Percentiles rank a stretch among this genome's conserved stretches.
These are phyloP conservation scores for Globisporangium abappressorium DNA, from an alignment of 352 stramenopile genomes.

Conservation along the genomic window DNA sequence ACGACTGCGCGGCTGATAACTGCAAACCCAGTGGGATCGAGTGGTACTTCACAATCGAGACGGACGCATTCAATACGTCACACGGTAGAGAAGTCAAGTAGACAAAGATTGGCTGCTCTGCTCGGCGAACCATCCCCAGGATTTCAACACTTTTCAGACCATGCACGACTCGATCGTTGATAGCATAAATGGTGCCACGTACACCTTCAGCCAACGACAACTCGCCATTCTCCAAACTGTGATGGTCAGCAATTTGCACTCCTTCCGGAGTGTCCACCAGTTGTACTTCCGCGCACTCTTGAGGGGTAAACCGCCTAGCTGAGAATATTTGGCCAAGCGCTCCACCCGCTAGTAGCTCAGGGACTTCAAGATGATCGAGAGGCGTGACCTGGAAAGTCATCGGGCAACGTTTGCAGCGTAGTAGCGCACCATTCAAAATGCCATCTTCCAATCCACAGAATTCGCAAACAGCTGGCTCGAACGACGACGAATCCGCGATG, in stretches of 20 bases:
- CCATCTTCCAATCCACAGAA: slow-evolving; percentile 66
- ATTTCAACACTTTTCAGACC: slow-evolving; percentile 38
- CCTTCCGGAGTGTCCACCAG: slow-evolving; percentile 16
- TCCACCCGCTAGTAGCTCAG: slow-evolving; percentile 31
- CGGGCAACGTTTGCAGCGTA: slow-evolving; percentile 49
- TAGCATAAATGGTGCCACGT: slow-evolving; percentile 35
- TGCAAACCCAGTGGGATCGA: slow-evolving; percentile 36
- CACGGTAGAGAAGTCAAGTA: slow-evolving; percentile 46
- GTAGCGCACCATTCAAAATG: slow-evolving; percentile 57
- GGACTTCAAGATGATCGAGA: slow-evolving; percentile 52
- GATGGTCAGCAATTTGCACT: slow-evolving; percentile 10
- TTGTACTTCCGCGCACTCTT: slow-evolving; percentile 16
- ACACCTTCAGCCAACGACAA: neutral
- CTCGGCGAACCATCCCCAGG: slow-evolving; percentile 32
- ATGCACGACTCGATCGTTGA: slow-evolving; percentile 53
- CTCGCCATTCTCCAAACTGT: neutral
- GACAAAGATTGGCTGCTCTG: slow-evolving; percentile 33
- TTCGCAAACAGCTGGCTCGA: slow-evolving; percentile 25
- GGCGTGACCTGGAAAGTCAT: slow-evolving; percentile 35
- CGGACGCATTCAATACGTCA: slow-evolving; percentile 49
- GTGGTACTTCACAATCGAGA: slow-evolving; percentile 64
- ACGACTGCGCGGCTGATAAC: slow-evolving; percentile 32
- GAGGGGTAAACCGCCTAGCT: slow-evolving; percentile 5
- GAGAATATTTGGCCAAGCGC: slow-evolving; percentile 8
- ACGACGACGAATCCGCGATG: neutral